A percentile compares a stretch with the other conserved stretches of the same genome.
Conservation (phyloP, 371 early-diverging fungal species). For the Haplosporangium sp. region DNA sequence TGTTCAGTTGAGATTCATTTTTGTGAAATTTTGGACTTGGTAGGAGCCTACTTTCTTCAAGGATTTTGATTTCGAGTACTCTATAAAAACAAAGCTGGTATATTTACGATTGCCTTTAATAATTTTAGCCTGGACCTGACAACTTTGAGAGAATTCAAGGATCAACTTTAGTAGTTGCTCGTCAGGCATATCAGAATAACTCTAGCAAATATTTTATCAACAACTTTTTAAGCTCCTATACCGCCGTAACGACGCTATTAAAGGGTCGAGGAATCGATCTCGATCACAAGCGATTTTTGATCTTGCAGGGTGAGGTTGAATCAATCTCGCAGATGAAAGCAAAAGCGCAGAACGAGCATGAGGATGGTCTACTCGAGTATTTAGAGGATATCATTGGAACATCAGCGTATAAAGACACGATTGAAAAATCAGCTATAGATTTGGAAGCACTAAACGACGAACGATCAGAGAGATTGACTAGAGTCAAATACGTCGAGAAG, state of each 20-base stretch:
- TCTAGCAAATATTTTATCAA: slow-evolving; percentile 88
- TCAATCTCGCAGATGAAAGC: slow-evolving; percentile 99
- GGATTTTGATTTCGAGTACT: neutral
- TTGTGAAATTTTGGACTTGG: slow-evolving; percentile 86
- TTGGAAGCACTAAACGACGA: slow-evolving; percentile 84
- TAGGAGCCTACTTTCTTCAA: slow-evolving; percentile 34
- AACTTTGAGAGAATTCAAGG: slow-evolving; percentile 74
- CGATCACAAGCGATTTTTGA: slow-evolving; percentile 99
- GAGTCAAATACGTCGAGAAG: slow-evolving; percentile 88
- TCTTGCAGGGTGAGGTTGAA: slow-evolving; percentile 99
- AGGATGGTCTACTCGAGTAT: slow-evolving; percentile 99
- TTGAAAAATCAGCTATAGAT: slow-evolving; percentile 77
- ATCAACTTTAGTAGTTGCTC: slow-evolving; percentile 83
- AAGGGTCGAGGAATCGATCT: slow-evolving; percentile 95
- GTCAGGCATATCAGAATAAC: slow-evolving; percentile 83
- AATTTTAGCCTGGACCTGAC: slow-evolving; percentile 67
- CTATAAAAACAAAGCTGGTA: neutral
- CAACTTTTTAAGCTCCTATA: slow-evolving; percentile 75
- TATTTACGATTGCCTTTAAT: neutral
- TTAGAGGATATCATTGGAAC: slow-evolving; percentile 99
- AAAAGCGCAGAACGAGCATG: slow-evolving; percentile 91
- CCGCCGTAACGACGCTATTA: slow-evolving; percentile 90
- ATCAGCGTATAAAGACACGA: slow-evolving; percentile 86
- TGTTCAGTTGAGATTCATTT: slow-evolving; percentile 98
- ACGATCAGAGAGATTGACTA: slow-evolving; percentile 84